A percentile compares a stretch with the other conserved stretches of the same genome.
Evolutionary conservation across 768 basidiomycete genomes (phyloP).

Genomic region (Russula sp.): DNA sequence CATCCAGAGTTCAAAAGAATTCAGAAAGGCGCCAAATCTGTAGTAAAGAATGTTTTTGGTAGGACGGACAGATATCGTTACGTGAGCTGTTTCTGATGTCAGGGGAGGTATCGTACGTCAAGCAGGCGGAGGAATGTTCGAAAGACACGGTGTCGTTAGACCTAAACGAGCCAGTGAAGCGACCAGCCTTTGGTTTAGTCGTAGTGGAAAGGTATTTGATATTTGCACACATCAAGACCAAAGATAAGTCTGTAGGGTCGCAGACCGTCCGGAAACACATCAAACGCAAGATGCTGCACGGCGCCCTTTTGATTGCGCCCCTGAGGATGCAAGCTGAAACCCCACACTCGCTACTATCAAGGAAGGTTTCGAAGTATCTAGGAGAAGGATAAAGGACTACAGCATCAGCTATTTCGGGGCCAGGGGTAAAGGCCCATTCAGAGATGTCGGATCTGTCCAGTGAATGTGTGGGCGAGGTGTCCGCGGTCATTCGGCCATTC

Average conservation of each 20-base stretch:
- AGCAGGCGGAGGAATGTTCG: not conserved
- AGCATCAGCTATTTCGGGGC: not conserved
- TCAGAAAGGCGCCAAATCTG: not conserved
- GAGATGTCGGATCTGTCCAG: slow-evolving; percentile 2
- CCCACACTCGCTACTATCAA: not conserved
- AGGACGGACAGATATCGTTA: not conserved
- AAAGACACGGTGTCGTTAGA: not conserved
- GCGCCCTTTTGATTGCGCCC: not conserved
- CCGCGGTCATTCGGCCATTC: not conserved
- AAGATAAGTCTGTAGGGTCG: too few species aligned
- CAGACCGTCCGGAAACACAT: not conserved
- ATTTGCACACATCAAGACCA: too few species aligned
- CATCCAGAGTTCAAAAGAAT: not conserved
- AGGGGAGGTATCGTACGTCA: not conserved
- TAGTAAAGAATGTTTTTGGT: not conserved
- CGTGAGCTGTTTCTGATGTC: not conserved
- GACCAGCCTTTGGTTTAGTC: not conserved
- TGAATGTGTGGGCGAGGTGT: not conserved
- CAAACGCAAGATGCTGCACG: not conserved
- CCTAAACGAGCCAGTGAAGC: not conserved
- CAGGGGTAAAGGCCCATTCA: not conserved
- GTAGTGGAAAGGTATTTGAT: not conserved
- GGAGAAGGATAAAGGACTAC: not conserved
- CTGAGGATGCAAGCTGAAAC: not conserved
- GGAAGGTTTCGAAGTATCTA: not conserved